Evolutionary conservation across 2,329 filamentous ascomycete genomes (phyloP).

Genomic region (Calonectria montana): DNA sequence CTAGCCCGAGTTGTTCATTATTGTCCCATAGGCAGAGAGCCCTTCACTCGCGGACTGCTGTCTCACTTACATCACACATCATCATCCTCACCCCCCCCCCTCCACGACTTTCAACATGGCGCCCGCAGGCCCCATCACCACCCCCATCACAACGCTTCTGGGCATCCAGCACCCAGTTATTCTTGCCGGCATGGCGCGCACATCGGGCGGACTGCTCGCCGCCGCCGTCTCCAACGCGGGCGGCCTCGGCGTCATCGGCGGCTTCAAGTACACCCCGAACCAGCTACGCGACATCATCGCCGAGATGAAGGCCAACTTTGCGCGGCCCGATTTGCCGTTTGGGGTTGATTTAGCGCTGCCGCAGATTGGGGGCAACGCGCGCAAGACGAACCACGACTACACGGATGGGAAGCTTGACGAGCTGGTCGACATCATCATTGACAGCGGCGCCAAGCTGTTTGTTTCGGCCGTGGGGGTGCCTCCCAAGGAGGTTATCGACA

Average conservation of each 20-base stretch:
- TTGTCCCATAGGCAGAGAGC: background rate
- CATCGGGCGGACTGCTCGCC: slow-evolving; percentile 81
- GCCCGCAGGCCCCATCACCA: slow-evolving; percentile 70
- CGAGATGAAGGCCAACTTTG: slow-evolving; percentile 83
- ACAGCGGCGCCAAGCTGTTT: slow-evolving; percentile 85
- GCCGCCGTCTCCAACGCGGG: slow-evolving; percentile 91
- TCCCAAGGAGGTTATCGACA: slow-evolving; percentile 76
- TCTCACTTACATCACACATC: slow-evolving; percentile 3
- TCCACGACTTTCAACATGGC: slow-evolving; percentile 49
- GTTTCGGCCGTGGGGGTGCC: slow-evolving; percentile 91
- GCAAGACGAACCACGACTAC: slow-evolving; percentile 96
- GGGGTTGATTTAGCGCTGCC: slow-evolving; percentile 93
- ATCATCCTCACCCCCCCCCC: background rate
- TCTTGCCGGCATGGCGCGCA: slow-evolving; percentile 93
- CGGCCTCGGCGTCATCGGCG: slow-evolving; percentile 81
- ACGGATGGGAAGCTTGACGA: slow-evolving; percentile 89
- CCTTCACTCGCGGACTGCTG: background rate
- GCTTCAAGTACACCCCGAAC: slow-evolving; percentile 76
- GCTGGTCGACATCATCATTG: slow-evolving; percentile 86
- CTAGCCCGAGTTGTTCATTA: background rate
- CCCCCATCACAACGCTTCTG: slow-evolving; percentile 82
- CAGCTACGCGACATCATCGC: slow-evolving; percentile 85
- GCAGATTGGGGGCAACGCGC: slow-evolving; percentile 84
- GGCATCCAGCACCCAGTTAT: slow-evolving; percentile 89
- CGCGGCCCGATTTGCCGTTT: slow-evolving; percentile 78